Percentiles rank a stretch among this genome's conserved stretches.
phyloP scores from a whole-genome alignment of 805 yeast genomes.

The Hanseniaspora lachancei region DNA sequence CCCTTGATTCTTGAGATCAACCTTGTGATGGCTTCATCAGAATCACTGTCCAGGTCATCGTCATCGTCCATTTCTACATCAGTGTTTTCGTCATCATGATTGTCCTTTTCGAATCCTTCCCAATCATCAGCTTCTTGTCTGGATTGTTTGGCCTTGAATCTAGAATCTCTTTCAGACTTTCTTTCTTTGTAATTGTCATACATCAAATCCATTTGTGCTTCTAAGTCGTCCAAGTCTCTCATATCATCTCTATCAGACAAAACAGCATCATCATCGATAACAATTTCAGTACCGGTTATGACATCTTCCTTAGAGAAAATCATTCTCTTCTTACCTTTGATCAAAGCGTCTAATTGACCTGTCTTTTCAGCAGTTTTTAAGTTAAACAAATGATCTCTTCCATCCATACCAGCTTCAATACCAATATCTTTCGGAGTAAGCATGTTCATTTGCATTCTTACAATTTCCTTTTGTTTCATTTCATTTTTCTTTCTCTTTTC shows the following conservation, averaged over 20 bases:
- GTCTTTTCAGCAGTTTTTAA: slow-evolving; percentile 77
- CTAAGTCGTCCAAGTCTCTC: slow-evolving; percentile 53
- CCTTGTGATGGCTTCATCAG: slow-evolving; percentile 53
- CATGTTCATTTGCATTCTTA: slow-evolving; percentile 93
- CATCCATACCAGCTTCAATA: slow-evolving; percentile 75
- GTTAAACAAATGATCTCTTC: slow-evolving; percentile 68
- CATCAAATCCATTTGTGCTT: slow-evolving; percentile 72
- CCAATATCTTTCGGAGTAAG: slow-evolving; percentile 85
- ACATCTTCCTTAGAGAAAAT: slow-evolving; percentile 45
- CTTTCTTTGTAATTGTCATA: slow-evolving; percentile 56
- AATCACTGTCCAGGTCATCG: slow-evolving; percentile 43
- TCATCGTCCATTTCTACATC: slow-evolving; percentile 30
- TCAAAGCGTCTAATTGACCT: slow-evolving; percentile 60
- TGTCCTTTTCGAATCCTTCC: slow-evolving; percentile 55
- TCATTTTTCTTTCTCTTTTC: slow-evolving; percentile 76
- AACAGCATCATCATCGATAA: slow-evolving; percentile 35
- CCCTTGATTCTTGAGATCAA: slow-evolving; percentile 45
- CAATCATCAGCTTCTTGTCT: slow-evolving; percentile 64
- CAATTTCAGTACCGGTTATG: slow-evolving; percentile 43
- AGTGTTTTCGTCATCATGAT: slow-evolving; percentile 23
- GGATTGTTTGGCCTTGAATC: slow-evolving; percentile 51
- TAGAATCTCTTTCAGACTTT: slow-evolving; percentile 56
- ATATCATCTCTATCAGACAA: slow-evolving; percentile 27
- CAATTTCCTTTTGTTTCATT: slow-evolving; percentile 69
- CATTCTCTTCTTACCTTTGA: slow-evolving; percentile 60